Conservation (phyloP, 2,329 filamentous ascomycete genomes). For the Scedosporium minutisporum region DNA sequence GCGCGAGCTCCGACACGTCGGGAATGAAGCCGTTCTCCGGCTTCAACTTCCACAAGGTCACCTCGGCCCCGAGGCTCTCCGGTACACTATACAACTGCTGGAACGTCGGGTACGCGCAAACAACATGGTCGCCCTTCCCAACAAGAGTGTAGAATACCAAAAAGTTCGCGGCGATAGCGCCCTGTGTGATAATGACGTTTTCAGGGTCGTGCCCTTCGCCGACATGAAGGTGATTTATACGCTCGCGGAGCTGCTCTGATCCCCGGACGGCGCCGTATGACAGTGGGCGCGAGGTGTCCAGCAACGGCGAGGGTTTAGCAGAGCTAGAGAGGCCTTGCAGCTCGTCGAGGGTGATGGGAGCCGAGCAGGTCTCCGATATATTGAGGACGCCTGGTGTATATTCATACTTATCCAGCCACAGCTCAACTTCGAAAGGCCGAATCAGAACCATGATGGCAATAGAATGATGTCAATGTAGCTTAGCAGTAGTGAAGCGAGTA, state of each 20-base stretch:
- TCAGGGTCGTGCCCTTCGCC: slow-evolving; percentile 44
- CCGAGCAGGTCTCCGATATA: slow-evolving; percentile 70
- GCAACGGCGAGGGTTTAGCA: slow-evolving; percentile 22
- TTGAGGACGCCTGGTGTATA: slow-evolving; percentile 50
- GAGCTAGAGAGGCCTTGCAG: slow-evolving; percentile 50
- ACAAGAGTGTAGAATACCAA: slow-evolving; percentile 66
- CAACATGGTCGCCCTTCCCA: slow-evolving; percentile 67
- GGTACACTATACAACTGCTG: slow-evolving; percentile 76
- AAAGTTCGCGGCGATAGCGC: slow-evolving; percentile 79
- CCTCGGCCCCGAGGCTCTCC: slow-evolving; percentile 62
- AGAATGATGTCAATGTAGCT: slow-evolving; percentile 11
- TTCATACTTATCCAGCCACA: slow-evolving; percentile 57
- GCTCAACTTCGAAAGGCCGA: slow-evolving; percentile 57
- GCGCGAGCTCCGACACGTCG: slow-evolving; percentile 54
- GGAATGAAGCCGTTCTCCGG: slow-evolving; percentile 57
- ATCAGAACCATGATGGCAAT: background rate
- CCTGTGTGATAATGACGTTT: slow-evolving; percentile 66
- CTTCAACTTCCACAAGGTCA: slow-evolving; percentile 65
- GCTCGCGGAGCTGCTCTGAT: slow-evolving; percentile 51
- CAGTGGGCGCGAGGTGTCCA: slow-evolving; percentile 46
- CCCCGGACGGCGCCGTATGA: slow-evolving; percentile 68
- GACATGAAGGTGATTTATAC: slow-evolving; percentile 57
- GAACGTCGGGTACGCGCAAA: slow-evolving; percentile 81
- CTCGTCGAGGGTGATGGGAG: slow-evolving; percentile 63
- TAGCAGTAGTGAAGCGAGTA: background rate